These are phyloP conservation scores for Polysphondylium violaceum DNA, from an alignment of 78 protist species.

Conservation along the genomic window DNA sequence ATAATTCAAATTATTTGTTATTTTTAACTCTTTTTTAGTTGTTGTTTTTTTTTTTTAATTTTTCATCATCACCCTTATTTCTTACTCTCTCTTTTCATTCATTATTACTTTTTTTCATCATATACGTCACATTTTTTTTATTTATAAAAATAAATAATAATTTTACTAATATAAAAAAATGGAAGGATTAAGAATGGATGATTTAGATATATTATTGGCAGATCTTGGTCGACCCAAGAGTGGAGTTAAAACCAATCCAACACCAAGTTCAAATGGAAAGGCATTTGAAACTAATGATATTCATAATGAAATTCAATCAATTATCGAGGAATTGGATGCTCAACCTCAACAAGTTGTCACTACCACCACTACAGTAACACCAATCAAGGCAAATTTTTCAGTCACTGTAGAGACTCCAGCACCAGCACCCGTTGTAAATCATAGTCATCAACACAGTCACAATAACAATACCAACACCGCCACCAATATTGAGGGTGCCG, in stretches of 20 bases:
- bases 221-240: slow-evolving; percentile 82
- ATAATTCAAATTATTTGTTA: no score
- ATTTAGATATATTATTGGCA: slow-evolving; percentile 80
- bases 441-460: neutral
- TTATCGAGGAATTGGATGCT: slow-evolving; percentile 33
- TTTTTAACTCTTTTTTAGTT: no score
- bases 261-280: neutral
- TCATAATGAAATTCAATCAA: slow-evolving; percentile 40
- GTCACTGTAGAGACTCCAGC: neutral
- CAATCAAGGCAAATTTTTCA: slow-evolving; percentile 8
- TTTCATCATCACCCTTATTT: neutral
- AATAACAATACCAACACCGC: slow-evolving; percentile 1
- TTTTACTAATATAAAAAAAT: neutral
- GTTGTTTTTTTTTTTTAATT: no score
- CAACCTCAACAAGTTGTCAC: slow-evolving; percentile 19
- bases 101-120: neutral
- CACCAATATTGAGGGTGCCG: slow-evolving; percentile 2
- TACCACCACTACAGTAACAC: neutral
- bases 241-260: slow-evolving; percentile 17
- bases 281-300: neutral
- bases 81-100: neutral
- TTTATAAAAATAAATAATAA: neutral
- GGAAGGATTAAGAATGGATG: slow-evolving; percentile 82
- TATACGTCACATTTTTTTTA: neutral
- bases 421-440: neutral